Evolutionary conservation across 1,284 basidiomycete genomes (phyloP).

Genomic region (Sphagnurus paluster): DNA sequence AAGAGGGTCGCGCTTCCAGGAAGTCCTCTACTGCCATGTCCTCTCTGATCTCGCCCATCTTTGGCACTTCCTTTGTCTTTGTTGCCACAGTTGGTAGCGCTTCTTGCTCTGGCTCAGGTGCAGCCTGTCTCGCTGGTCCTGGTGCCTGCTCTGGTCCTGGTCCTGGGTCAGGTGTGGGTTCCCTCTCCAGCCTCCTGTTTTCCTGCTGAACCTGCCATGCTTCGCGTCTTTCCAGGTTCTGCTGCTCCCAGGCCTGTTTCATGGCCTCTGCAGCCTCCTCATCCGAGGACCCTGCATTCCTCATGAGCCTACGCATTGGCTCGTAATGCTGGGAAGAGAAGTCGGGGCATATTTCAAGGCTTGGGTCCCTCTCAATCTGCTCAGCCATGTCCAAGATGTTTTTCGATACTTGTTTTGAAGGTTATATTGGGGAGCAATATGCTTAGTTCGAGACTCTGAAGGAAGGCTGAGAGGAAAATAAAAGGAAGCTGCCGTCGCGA

Average conservation of each 20-base stretch:
- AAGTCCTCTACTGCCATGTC: neutral
- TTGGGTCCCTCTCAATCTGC: neutral
- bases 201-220: too few relatives aligned
- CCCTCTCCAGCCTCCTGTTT: too few relatives aligned
- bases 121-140: neutral
- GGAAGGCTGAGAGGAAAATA: too few relatives aligned
- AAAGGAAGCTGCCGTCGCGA: neutral
- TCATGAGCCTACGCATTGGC: neutral
- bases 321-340: neutral
- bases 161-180: neutral
- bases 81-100: neutral
- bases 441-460: neutral
- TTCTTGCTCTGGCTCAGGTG: neutral
- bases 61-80: neutral
- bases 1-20: constrained; percentile 5
- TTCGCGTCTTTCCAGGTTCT: too few relatives aligned
- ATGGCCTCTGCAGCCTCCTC: neutral
- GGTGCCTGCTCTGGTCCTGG: neutral
- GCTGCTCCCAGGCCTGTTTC: neutral
- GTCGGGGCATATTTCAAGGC: neutral
- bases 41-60: neutral
- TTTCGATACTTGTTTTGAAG: neutral
- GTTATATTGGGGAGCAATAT: neutral
- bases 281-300: neutral
- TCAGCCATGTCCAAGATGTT: neutral